Evolutionary conservation across 768 basidiomycete species (phyloP), one percentile per base, ranked within the genome.

Genomic region (Terana coerulea): DNA sequence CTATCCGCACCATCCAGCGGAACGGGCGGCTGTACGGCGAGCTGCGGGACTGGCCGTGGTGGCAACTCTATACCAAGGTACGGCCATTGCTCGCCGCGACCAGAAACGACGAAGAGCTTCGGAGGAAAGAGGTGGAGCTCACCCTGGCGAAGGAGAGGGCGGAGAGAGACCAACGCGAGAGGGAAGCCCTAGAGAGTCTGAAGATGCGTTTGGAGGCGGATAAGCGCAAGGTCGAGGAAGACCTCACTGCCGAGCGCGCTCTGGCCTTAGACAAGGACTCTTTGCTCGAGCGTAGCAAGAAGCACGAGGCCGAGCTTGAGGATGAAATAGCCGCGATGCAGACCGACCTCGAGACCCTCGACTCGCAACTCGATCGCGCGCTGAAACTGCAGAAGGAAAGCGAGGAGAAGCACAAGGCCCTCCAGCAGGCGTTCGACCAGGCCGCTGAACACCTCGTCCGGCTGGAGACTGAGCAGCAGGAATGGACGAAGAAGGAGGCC

Each of bases 31-130:
- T 97, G 19, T 98, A 98, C 64, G 84, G 86, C 6, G 86, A 91
- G 49, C 75, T 99, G 25, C 78, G 83, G 40, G 91, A 95, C 47
- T 98, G 97, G 97, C 94, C 95, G 1, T 98, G 97, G 97, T 99
- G 97, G 97, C 89, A 94, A 56, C 76, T 98, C 8, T 99, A 95
- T 65, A 93, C 93, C 2, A 95, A 95, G 75, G 92, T 99, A 17
- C 88, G 95, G 29, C 97, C 97, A 0, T 67, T 98, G 12, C 78
- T 99, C 26, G 91, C 91, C 19, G 95, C 95, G 0, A 95, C 95
- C 1, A 76, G 93, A 15, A 88, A 83, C 56, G 95, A 98, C 62
- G 93, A 95, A 34, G 95, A 95, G 64, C 77, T 98, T 5, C 79
- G 88, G 14, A 79, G 81, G 67, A 95, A 95, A 66, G 90, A 93